Percentiles rank a stretch among this genome's conserved stretches.
Evolutionary conservation across 805 yeast species (phyloP).

Genomic region (Sugiyamaella mastotermitis): DNA sequence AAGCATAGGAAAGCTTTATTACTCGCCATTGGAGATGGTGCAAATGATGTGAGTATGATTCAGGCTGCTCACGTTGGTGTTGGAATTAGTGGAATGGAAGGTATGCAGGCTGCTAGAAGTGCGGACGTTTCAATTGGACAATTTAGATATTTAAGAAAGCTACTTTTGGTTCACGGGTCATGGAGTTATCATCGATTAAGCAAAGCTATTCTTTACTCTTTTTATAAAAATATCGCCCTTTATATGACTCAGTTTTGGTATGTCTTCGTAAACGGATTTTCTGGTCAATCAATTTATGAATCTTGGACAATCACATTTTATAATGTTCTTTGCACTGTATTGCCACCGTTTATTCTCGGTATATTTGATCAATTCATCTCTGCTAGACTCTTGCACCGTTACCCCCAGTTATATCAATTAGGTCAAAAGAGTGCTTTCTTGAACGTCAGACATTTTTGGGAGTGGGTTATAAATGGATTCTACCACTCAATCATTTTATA

Average conservation of each 20-base stretch:
- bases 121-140: slow-evolving; percentile 98
- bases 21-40: slow-evolving; percentile 97
- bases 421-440: slow-evolving; percentile 88
- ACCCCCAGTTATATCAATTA: slow-evolving; percentile 85
- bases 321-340: slow-evolving; percentile 87
- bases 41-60: slow-evolving; percentile 97
- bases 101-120: slow-evolving; percentile 98
- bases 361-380: slow-evolving; percentile 94
- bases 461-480: slow-evolving; percentile 94
- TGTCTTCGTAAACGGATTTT: slow-evolving; percentile 84
- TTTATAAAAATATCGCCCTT: slow-evolving; percentile 90
- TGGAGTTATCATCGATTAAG: slow-evolving; percentile 97
- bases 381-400: slow-evolving; percentile 80
- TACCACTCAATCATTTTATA: slow-evolving; percentile 86
- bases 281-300: slow-evolving; percentile 94
- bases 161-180: slow-evolving; percentile 88
- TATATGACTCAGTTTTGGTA: slow-evolving; percentile 99
- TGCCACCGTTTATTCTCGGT: slow-evolving; percentile 95
- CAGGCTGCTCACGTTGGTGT: slow-evolving; percentile 99
- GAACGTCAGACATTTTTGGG: slow-evolving; percentile 90
- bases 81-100: slow-evolving; percentile 98
- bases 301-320: slow-evolving; percentile 97
- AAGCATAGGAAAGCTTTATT: slow-evolving; percentile 65
- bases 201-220: slow-evolving; percentile 86
- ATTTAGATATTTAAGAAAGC: slow-evolving; percentile 75